A percentile compares a stretch with the other conserved stretches of the same genome.
Evolutionary conservation across 2,329 filamentous ascomycete genomes (phyloP).

Genomic region (Cladosporium austrohemisphaericum): DNA sequence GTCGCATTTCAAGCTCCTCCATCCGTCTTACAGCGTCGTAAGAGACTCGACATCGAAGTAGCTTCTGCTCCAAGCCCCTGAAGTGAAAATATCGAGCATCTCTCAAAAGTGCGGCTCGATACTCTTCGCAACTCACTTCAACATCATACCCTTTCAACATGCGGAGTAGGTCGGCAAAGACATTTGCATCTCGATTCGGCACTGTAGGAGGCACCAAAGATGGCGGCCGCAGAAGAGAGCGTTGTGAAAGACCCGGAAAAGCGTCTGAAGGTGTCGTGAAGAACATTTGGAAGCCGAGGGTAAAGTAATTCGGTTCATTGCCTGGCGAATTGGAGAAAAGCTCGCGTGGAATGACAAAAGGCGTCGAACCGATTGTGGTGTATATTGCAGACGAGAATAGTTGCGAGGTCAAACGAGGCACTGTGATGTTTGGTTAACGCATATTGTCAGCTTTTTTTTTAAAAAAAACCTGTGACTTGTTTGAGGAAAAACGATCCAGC

Average conservation of each 20-base stretch:
- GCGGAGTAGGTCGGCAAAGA: slow-evolving; percentile 77
- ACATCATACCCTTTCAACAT: slow-evolving; percentile 80
- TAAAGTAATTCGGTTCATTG: slow-evolving; percentile 94
- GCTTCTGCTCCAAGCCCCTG: slow-evolving; percentile 81
- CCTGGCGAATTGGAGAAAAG: slow-evolving; percentile 73
- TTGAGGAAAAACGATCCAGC: too few relatives aligned
- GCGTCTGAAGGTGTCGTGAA: slow-evolving; percentile 75
- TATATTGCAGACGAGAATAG: slow-evolving; percentile 90
- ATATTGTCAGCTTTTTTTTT: too few relatives aligned
- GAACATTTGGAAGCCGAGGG: slow-evolving; percentile 82
- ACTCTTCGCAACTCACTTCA: slow-evolving; percentile 68
- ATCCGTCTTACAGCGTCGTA: slow-evolving; percentile 64
- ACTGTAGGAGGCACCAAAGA: slow-evolving; percentile 80
- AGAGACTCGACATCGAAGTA: slow-evolving; percentile 72
- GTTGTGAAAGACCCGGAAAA: slow-evolving; percentile 79
- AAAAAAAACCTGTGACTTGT: too few relatives aligned
- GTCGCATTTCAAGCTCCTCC: slow-evolving; percentile 71
- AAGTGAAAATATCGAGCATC: slow-evolving; percentile 94
- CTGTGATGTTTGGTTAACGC: slow-evolving; percentile 40
- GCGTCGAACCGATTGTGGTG: slow-evolving; percentile 79
- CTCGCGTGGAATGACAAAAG: slow-evolving; percentile 87
- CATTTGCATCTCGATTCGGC: slow-evolving; percentile 74
- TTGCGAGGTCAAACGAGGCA: slow-evolving; percentile 84
- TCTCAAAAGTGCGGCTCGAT: slow-evolving; percentile 71
- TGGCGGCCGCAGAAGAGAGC: slow-evolving; percentile 76